Conservation (phyloP, 768 basidiomycete genomes). For the Suillus sp. region DNA sequence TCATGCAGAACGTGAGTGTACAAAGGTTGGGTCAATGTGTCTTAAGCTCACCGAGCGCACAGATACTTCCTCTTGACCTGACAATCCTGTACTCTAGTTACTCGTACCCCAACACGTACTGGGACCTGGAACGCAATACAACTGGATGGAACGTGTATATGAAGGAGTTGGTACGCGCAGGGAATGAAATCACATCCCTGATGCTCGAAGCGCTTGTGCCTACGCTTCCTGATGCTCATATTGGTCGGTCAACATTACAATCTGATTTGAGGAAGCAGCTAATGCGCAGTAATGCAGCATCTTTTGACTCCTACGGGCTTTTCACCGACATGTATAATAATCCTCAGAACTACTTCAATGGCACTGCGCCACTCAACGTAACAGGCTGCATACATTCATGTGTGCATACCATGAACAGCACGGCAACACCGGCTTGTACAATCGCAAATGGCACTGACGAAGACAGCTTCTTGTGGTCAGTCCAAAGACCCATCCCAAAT, state of each 20-base stretch:
- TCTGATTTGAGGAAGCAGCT: background rate
- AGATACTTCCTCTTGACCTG: conserved; percentile 61
- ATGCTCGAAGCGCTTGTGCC: conserved; percentile 53
- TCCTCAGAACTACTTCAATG: conserved; percentile 59
- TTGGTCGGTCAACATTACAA: conserved; percentile 44
- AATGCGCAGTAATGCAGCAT: conserved; percentile 35
- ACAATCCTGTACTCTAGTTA: conserved; percentile 48
- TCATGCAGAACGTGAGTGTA: conserved; percentile 64
- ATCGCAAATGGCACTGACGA: conserved; percentile 38
- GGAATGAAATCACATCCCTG: conserved; percentile 53
- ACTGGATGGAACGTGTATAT: conserved; percentile 62
- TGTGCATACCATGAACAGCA: conserved; percentile 34
- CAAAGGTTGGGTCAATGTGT: background rate
- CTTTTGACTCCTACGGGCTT: conserved; percentile 63
- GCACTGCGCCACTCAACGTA: conserved; percentile 61
- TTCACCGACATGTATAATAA: conserved; percentile 59
- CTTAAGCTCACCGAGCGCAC: background rate
- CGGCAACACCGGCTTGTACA: conserved; percentile 37
- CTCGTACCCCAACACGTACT: conserved; percentile 54
- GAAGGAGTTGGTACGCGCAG: conserved; percentile 51
- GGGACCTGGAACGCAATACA: conserved; percentile 51
- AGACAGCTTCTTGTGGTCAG: conserved; percentile 66
- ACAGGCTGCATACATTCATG: conserved; percentile 55
- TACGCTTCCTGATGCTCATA: conserved; percentile 52
- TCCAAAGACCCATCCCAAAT: background rate